Evolutionary conservation across 2,329 filamentous ascomycete species (phyloP), one percentile per base, ranked within the genome.

Genomic region (Claviceps purpurea): DNA sequence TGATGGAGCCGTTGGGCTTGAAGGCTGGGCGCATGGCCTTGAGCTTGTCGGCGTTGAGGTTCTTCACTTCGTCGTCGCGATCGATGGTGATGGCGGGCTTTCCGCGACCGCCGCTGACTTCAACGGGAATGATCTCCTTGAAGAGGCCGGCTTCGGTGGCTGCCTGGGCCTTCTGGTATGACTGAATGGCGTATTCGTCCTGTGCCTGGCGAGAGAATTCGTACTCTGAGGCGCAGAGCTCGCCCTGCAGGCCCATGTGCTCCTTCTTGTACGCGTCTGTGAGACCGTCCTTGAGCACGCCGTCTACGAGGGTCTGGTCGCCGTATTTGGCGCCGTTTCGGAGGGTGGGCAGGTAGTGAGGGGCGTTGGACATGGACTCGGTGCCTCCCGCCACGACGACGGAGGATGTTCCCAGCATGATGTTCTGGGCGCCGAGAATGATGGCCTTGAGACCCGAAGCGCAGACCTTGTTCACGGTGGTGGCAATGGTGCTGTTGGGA

Each of bases 401-500:
- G 61, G 88, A 84, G 58, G 91, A 91, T 67, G 89, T 95, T 60
- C 93, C 91, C 51, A 90, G 95, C 69, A 97, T 89, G 74, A 98
- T 98, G 62, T 91, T 96, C 73, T 97, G 93, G 50, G 91, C 88
- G 60, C 87, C 93, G 55, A 98, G 79, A 59, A 95, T 89, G 65
- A 98, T 85, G 60, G 93, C 88, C 77, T 98, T 98, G 67, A 96
- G 75, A 45, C 85, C 84, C 10, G 90, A 96, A 58, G 93, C 93
- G 79, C 93, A 98, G 67, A 98, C 93, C 77, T 98, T 98, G 84
- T 98, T 98, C 65, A 98, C 81, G 50, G 90, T 95, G 46, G 93
- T 98, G 72, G 85, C 87, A 61, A 94, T 80, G 58, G 86, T 87
- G 51, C 79, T 78, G 57, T 94, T 78, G 51, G 82, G 73, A 58